These are phyloP conservation scores for Talaromyces sp. DNA, from an alignment of 2,329 filamentous ascomycete genomes.

Conservation along the genomic window DNA sequence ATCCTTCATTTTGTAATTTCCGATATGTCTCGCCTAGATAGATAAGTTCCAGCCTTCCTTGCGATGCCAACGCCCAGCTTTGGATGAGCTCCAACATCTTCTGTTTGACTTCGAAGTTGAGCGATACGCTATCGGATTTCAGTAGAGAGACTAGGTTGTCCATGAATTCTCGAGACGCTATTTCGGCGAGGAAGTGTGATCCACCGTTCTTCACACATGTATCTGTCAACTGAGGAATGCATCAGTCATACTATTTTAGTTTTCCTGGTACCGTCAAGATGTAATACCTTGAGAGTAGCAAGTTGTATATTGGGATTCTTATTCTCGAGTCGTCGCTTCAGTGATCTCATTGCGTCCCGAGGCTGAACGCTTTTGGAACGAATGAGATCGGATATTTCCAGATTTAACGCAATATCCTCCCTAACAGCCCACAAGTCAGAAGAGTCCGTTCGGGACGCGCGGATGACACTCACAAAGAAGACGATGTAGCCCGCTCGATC, in stretches of 20 bases:
- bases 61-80: slow-evolving; percentile 84
- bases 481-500: slow-evolving; percentile 90
- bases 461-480: slow-evolving; percentile 68
- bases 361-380: slow-evolving; percentile 95
- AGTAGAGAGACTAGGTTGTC: slow-evolving; percentile 91
- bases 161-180: slow-evolving; percentile 96
- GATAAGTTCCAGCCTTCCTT: slow-evolving; percentile 74
- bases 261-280: neutral
- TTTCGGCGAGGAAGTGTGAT: slow-evolving; percentile 88
- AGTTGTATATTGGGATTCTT: slow-evolving; percentile 97
- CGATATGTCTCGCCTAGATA: slow-evolving; percentile 90
- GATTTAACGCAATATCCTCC: slow-evolving; percentile 93
- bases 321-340: slow-evolving; percentile 91
- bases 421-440: slow-evolving; percentile 44
- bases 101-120: slow-evolving; percentile 79
- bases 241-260: neutral
- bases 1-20: slow-evolving; percentile 77
- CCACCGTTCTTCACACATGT: slow-evolving; percentile 99
- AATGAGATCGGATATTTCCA: slow-evolving; percentile 97
- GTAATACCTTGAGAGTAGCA: slow-evolving; percentile 77
- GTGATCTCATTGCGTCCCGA: slow-evolving; percentile 94
- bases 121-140: slow-evolving; percentile 69
- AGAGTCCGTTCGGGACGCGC: neutral
- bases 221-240: slow-evolving; percentile 69
- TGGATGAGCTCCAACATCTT: slow-evolving; percentile 95